Base-by-base conservation (phyloP, 345 rosid species). In the Salix brachista region DNA sequence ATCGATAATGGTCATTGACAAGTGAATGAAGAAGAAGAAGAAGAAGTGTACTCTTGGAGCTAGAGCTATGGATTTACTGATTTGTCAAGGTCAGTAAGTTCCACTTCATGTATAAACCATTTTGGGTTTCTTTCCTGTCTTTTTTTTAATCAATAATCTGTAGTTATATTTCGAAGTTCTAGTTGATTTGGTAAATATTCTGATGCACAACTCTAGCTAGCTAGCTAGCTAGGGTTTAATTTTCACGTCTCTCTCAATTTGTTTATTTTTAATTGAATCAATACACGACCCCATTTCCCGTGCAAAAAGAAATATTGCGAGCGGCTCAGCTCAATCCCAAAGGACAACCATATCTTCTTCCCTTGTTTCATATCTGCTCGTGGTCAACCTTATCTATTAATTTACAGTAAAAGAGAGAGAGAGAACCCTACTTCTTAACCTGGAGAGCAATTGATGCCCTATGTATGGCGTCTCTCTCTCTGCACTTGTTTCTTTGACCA, bases 391-490 rank as follows among this genome's bases (percentile, higher is more conserved):
- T 30, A 30, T 30, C 32, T 30, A 30, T 30, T 30, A 30, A 30
- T 30, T 30, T 2, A 30, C 32, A 30, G 32, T 30, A 30, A 30
- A 44, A 37, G 34, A 25, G 7, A 44, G n/a, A 37, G 50, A 21
- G 18, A 74, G 68, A 77, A 78, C 86, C 86, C 86, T 80, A 80
- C 69, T 66, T 77, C 68, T 80, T 25, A 75, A 75, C 77, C 66
- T 75, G 9, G 23, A 82, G 68, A 58, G 25, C 48, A 23, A 0
- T 17, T 54, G 14, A 48, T 65, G 34, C 67, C 30, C 50, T 32
- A 34, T 5, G 0, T 8, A 42, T 8, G 30, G 4, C 5, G 26
- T 48, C 56, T 56, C 34, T 32, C 4, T 32, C 34, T 32, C 34
- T 32, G n/a, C 75, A 56, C 13, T 71, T 26, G 4, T 26, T 54